A percentile compares a stretch with the other conserved stretches of the same genome.
These are phyloP conservation scores for Hemisphaericaspora lyxosophila DNA, from an alignment of 1,139 yeast genomes.

Conservation along the genomic window DNA sequence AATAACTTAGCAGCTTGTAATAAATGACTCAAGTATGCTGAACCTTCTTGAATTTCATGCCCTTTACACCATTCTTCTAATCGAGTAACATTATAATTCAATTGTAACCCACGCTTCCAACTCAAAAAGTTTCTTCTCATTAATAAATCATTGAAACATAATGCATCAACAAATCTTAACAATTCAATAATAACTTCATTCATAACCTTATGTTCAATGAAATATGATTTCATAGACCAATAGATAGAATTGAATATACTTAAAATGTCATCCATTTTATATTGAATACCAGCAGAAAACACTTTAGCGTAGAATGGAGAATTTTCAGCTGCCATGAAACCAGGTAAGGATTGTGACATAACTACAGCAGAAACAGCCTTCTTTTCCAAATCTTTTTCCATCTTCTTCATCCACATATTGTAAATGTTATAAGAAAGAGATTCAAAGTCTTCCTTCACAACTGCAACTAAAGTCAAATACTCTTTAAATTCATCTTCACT, in stretches of 20 bases:
- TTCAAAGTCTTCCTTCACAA: slow-evolving; percentile 92
- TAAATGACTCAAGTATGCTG: slow-evolving; percentile 83
- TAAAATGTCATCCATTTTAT: slow-evolving; percentile 93
- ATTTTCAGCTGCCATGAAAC: slow-evolving; percentile 87
- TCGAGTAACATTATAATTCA: slow-evolving; percentile 93
- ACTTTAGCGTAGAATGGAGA: slow-evolving; percentile 84
- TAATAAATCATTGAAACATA: slow-evolving; percentile 91
- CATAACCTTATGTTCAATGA: slow-evolving; percentile 81
- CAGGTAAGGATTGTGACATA: slow-evolving; percentile 92
- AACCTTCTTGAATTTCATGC: slow-evolving; percentile 88
- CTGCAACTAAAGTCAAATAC: slow-evolving; percentile 84
- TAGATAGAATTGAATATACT: slow-evolving; percentile 87
- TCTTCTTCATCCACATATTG: slow-evolving; percentile 96
- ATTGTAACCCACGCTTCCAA: slow-evolving; percentile 97
- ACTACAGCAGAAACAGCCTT: slow-evolving; percentile 94
- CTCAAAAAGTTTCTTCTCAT: slow-evolving; percentile 94
- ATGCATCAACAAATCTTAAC: slow-evolving; percentile 85
- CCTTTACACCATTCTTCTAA: slow-evolving; percentile 98
- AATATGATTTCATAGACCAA: slow-evolving; percentile 92
- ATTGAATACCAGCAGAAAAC: slow-evolving; percentile 69
- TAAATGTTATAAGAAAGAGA: slow-evolving; percentile 90
- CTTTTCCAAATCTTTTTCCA: slow-evolving; percentile 88
- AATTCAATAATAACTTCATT: slow-evolving; percentile 84
- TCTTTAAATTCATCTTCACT: slow-evolving; percentile 88
- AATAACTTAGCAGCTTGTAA: slow-evolving; percentile 91